Percentiles rank a stretch among this genome's conserved stretches.
phyloP scores from a whole-genome alignment of 306 rosid genomes.

The Sicyos baderoa region DNA sequence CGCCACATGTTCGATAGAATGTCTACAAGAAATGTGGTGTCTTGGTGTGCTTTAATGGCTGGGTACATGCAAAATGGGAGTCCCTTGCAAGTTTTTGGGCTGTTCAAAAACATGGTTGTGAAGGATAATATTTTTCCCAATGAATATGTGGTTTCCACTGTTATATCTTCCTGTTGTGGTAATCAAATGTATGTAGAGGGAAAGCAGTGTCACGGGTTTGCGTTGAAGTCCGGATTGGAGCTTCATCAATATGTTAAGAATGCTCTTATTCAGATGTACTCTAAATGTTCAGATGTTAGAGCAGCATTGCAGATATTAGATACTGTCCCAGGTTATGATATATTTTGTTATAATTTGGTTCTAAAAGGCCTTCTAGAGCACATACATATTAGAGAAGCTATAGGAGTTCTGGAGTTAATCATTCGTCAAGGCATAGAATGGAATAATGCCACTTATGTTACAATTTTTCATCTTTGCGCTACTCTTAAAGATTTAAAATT shows the following conservation, averaged over 20 bases:
- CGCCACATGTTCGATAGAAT: slow-evolving; percentile 16
- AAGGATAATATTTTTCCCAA: slow-evolving; percentile 7
- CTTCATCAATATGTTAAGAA: slow-evolving; percentile 24
- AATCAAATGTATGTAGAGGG: slow-evolving; percentile 16
- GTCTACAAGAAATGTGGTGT: slow-evolving; percentile 19
- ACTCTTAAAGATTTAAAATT: slow-evolving; percentile 16
- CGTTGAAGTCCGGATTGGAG: slow-evolving; percentile 19
- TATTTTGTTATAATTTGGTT: slow-evolving; percentile 21
- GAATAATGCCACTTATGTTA: slow-evolving; percentile 21
- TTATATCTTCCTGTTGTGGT: slow-evolving; percentile 16
- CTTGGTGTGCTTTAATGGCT: slow-evolving; percentile 25
- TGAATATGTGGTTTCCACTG: slow-evolving; percentile 18
- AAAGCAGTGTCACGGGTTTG: slow-evolving; percentile 18
- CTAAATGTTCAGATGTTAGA: slow-evolving; percentile 19
- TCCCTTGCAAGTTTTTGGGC: slow-evolving; percentile 6
- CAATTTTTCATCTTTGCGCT: slow-evolving; percentile 19
- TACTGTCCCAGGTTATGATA: slow-evolving; percentile 21
- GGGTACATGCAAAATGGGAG: slow-evolving; percentile 18
- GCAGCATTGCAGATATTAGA: slow-evolving; percentile 16
- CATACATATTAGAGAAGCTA: slow-evolving; percentile 7
- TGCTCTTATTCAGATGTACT: slow-evolving; percentile 18
- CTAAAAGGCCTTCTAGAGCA: slow-evolving; percentile 20
- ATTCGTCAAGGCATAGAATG: slow-evolving; percentile 8
- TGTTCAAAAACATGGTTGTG: slow-evolving; percentile 11
- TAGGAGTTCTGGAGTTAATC: slow-evolving; percentile 9